A percentile compares a stretch with the other conserved stretches of the same genome.
phyloP scores from a whole-genome alignment of 257 asterid species.

The Solanum okadae region DNA sequence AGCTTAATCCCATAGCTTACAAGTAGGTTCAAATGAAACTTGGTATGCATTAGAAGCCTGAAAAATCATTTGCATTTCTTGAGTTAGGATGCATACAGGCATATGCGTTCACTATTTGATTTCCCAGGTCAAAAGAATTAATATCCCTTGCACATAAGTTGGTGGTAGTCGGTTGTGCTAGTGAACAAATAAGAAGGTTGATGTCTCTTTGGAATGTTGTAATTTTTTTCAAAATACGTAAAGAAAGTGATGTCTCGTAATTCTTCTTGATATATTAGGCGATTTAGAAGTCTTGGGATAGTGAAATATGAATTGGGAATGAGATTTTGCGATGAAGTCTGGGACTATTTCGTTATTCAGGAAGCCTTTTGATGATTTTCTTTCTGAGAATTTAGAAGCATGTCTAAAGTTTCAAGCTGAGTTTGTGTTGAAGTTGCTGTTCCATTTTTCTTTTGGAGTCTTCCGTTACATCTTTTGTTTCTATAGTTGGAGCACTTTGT shows the following conservation, averaged over 20 bases:
- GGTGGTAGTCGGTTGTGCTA: background rate
- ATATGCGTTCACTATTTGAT: background rate
- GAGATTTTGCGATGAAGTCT: rapidly evolving
- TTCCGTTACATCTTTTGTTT: background rate
- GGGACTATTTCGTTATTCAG: background rate
- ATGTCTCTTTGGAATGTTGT: background rate
- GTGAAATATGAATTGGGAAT: background rate
- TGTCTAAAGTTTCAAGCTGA: background rate
- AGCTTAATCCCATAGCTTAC: background rate
- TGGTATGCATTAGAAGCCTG: background rate
- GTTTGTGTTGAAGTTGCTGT: rapidly evolving
- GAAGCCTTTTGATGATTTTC: too few species aligned
- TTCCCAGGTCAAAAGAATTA: background rate
- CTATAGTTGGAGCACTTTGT: background rate
- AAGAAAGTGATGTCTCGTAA: background rate
- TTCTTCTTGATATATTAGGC: background rate
- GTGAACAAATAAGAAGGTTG: background rate
- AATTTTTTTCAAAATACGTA: too few species aligned
- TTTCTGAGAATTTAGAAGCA: background rate
- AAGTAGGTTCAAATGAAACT: background rate
- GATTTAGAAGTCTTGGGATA: background rate
- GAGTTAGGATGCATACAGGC: background rate
- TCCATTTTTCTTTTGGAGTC: background rate
- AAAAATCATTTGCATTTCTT: background rate
- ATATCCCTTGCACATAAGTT: background rate